These are phyloP conservation scores for Collybia nuda DNA, from an alignment of 768 basidiomycete genomes.

Conservation along the genomic window DNA sequence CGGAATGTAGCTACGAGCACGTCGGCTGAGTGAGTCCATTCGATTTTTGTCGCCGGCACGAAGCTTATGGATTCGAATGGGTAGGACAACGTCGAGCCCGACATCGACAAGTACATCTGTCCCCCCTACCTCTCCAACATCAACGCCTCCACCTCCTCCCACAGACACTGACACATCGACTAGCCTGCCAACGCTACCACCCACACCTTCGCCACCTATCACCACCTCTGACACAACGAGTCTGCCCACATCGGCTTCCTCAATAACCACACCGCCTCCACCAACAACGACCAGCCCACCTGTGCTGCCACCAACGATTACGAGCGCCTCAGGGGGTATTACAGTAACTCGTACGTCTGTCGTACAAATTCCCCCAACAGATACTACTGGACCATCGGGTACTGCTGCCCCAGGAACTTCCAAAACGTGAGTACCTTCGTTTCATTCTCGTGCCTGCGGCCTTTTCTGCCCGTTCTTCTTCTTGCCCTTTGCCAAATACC, in stretches of 20 bases:
- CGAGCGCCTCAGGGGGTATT: not conserved
- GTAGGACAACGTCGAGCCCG: not conserved
- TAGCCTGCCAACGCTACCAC: not conserved
- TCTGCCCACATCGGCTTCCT: not conserved
- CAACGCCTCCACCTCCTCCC: not conserved
- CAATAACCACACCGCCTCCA: not conserved
- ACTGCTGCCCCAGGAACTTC: not conserved
- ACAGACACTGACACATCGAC: not conserved
- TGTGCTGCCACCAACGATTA: not conserved
- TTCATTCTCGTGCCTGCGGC: not conserved
- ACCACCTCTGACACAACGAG: not conserved
- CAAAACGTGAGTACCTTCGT: not conserved
- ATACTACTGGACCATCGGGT: not conserved
- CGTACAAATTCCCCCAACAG: not conserved
- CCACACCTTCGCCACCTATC: not conserved
- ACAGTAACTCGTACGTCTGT: not conserved
- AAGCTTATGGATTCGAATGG: not conserved
- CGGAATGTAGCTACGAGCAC: not conserved
- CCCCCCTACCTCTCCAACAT: not conserved
- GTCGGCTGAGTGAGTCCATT: not conserved
- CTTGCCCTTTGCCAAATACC: too few relatives aligned
- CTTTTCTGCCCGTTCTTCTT: not conserved
- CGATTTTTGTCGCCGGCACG: not conserved
- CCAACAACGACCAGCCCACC: not conserved
- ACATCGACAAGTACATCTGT: not conserved